Percentiles rank a stretch among this genome's conserved stretches.
Evolutionary conservation across 352 stramenopile genomes (phyloP).

Genomic region (Globisporangium solare): DNA sequence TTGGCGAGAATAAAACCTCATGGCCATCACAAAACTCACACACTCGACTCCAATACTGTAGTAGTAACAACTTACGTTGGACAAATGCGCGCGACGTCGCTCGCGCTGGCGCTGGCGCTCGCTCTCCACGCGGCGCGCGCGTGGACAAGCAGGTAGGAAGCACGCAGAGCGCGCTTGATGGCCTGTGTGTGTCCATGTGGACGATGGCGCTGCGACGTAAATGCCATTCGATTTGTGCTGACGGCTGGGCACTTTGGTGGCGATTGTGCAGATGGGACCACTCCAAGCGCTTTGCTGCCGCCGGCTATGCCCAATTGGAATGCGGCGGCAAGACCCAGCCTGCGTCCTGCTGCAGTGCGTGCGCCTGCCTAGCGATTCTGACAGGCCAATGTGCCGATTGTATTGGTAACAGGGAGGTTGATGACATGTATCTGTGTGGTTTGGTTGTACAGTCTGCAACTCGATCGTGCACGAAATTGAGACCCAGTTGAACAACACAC

Average conservation of each 20-base stretch:
- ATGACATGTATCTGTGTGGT: no score
- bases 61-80: neutral
- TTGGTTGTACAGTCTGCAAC: slow-evolving; percentile 58
- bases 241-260: neutral
- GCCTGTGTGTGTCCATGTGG: no score
- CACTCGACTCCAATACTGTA: neutral
- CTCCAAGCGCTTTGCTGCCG: slow-evolving; percentile 70
- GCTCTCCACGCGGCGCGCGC: slow-evolving; percentile 18
- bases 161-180: no score
- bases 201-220: no score
- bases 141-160: slow-evolving; percentile 48
- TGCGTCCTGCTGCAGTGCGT: slow-evolving; percentile 74
- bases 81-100: slow-evolving; percentile 4
- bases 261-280: slow-evolving; percentile 54
- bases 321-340: slow-evolving; percentile 48
- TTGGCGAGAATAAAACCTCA: slow-evolving; percentile 13
- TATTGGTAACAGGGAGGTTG: neutral
- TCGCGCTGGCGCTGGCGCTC: slow-evolving; percentile 7
- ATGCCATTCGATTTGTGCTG: no score
- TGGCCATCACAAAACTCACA: slow-evolving; percentile 3
- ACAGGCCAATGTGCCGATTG: neutral
- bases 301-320: slow-evolving; percentile 53
- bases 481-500: slow-evolving; percentile 70
- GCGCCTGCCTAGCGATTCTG: neutral
- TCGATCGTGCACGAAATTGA: slow-evolving; percentile 82